phyloP scores from a whole-genome alignment of 1,284 basidiomycete genomes.

The Rugosomyces carneus region DNA sequence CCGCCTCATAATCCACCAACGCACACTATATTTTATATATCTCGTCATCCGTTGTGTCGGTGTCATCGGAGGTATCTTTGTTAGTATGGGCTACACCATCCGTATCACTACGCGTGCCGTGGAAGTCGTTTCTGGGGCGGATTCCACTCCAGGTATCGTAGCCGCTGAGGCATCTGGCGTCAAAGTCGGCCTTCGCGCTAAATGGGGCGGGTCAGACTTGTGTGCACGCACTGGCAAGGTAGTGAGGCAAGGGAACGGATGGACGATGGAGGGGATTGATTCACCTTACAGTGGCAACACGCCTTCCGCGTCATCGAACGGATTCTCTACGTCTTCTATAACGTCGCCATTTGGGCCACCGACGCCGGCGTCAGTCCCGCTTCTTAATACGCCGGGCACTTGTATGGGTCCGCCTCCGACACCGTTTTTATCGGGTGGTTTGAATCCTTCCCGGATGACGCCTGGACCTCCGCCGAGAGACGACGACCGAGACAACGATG shows the following conservation, averaged over 20 bases:
- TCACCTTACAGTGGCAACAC: constrained; percentile 21
- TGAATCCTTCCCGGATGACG: constrained; percentile 16
- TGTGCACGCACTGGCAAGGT: constrained; percentile 29
- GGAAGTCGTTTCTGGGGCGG: constrained; percentile 60
- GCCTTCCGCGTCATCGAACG: constrained; percentile 18
- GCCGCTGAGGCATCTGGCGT: constrained; percentile 56
- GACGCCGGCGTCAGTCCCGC: constrained; percentile 8
- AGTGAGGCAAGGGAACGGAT: constrained; percentile 27
- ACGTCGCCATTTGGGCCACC: constrained; percentile 18
- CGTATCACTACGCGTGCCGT: constrained; percentile 61
- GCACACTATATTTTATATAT: constrained; percentile 77
- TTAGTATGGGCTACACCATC: constrained; percentile 73
- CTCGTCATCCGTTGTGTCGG: constrained; percentile 78
- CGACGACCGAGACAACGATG: too few species aligned
- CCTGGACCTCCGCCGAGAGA: constrained; percentile 7
- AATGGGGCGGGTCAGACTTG: constrained; percentile 38
- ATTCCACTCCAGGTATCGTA: constrained; percentile 51
- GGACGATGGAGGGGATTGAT: constrained; percentile 23
- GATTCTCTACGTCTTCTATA: constrained; percentile 15
- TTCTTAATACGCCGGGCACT: too few species aligned
- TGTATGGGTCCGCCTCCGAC: neutral
- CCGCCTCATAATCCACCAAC: constrained; percentile 78
- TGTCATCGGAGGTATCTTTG: constrained; percentile 78
- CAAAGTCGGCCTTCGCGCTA: constrained; percentile 37
- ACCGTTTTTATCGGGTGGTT: constrained; percentile 7